Evolutionary conservation across 169 alveolate genomes (phyloP).

Genomic region (Plasmodium fragile): DNA sequence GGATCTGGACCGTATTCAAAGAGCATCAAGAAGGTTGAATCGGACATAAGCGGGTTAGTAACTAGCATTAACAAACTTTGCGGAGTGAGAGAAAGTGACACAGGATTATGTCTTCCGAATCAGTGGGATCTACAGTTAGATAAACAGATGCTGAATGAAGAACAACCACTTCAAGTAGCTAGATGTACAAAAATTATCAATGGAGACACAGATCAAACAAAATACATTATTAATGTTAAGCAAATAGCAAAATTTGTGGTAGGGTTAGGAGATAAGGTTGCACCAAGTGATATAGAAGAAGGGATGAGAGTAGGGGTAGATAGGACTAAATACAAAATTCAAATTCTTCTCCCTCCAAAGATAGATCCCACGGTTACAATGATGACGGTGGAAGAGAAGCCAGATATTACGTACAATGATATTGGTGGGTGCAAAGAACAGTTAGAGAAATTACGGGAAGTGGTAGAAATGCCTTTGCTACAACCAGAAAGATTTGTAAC

Average conservation of each 20-base stretch:
- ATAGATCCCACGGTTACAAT: slow-evolving; percentile 99
- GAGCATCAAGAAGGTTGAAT: slow-evolving; percentile 82
- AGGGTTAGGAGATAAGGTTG: slow-evolving; percentile 98
- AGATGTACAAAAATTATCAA: slow-evolving; percentile 98
- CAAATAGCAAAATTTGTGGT: slow-evolving; percentile 99
- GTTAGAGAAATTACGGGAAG: slow-evolving; percentile 97
- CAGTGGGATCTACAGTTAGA: slow-evolving; percentile 99
- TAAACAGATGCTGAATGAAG: slow-evolving; percentile 95
- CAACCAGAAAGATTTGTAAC: slow-evolving; percentile 98
- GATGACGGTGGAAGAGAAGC: slow-evolving; percentile 99
- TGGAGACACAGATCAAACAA: slow-evolving; percentile 98
- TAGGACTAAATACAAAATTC: slow-evolving; percentile 95
- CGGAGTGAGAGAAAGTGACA: slow-evolving; percentile 98
- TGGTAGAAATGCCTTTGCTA: slow-evolving; percentile 98
- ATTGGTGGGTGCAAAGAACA: slow-evolving; percentile 99
- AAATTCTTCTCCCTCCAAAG: slow-evolving; percentile 98
- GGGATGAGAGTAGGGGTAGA: slow-evolving; percentile 99
- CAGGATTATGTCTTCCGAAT: slow-evolving; percentile 98
- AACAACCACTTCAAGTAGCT: slow-evolving; percentile 98
- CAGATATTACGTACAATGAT: slow-evolving; percentile 99
- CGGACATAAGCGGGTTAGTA: slow-evolving; percentile 81
- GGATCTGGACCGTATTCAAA: slow-evolving; percentile 88
- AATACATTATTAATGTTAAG: slow-evolving; percentile 95
- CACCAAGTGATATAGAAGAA: slow-evolving; percentile 99
- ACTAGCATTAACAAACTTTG: slow-evolving; percentile 85